phyloP scores from a whole-genome alignment of 495 filamentous ascomycete genomes.

The Filosporella fistucella region DNA sequence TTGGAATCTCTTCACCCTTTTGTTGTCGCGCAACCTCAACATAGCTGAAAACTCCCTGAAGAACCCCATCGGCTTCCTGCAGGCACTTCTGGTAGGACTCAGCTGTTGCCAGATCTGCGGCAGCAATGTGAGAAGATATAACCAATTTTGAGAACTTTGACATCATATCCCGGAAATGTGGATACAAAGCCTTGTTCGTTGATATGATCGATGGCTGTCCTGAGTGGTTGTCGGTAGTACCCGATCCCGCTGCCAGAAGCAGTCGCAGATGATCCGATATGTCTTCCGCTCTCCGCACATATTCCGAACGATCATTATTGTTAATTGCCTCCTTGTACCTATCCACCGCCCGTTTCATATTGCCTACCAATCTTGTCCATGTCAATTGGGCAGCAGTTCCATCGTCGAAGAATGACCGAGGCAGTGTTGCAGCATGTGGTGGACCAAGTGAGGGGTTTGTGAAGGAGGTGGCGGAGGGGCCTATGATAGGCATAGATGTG shows the following conservation, averaged over 20 bases:
- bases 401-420: conserved; percentile 82
- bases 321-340: conserved; percentile 80
- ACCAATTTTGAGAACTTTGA: conserved; percentile 98
- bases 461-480: conserved; percentile 63
- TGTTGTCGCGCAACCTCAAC: conserved; percentile 93
- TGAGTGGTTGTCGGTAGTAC: conserved; percentile 97
- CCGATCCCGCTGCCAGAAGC: conserved; percentile 90
- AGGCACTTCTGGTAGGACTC: conserved; percentile 93
- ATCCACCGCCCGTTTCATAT: conserved; percentile 86
- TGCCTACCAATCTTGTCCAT: conserved; percentile 84
- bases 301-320: conserved; percentile 77
- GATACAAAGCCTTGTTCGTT: conserved; percentile 92
- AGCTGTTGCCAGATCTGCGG: conserved; percentile 81
- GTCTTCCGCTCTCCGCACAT: conserved; percentile 87
- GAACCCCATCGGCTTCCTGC: conserved; percentile 91
- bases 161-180: conserved; percentile 99
- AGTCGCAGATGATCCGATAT: conserved; percentile 95
- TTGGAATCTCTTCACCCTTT: conserved; percentile 79
- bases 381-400: conserved; percentile 67
- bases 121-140: conserved; percentile 95
- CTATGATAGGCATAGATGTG: conserved; percentile 45
- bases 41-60: conserved; percentile 90
- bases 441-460: conserved; percentile 51
- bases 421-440: conserved; percentile 55
- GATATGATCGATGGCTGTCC: conserved; percentile 99